Conservation (phyloP, 805 yeast genomes). For the Pichia deserticola region DNA sequence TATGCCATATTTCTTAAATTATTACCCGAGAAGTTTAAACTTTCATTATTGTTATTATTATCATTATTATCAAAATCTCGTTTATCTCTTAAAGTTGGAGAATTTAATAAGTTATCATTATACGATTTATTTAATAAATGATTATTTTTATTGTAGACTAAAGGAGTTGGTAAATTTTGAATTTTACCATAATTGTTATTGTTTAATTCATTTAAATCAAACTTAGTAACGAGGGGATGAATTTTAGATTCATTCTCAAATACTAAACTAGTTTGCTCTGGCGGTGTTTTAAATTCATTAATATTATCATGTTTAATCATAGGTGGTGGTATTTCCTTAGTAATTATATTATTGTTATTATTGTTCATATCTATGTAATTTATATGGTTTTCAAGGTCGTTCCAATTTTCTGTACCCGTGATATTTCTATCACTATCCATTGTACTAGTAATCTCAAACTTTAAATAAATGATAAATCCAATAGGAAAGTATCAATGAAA, state of each 20-base stretch:
- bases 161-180: conserved; percentile 21
- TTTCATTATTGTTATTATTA: background rate
- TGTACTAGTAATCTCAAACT: too few species aligned
- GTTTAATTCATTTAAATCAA: background rate
- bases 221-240: too few species aligned
- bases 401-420: too few species aligned
- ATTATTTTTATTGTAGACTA: background rate
- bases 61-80: background rate
- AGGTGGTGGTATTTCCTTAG: background rate
- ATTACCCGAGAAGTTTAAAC: background rate
- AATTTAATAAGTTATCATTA: background rate
- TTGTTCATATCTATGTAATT: too few species aligned
- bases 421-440: too few species aligned
- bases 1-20: too few species aligned
- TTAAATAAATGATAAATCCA: too few species aligned
- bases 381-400: too few species aligned
- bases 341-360: background rate
- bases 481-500: too few species aligned
- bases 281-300: conserved; percentile 7
- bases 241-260: background rate
- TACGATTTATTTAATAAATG: background rate
- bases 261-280: background rate
- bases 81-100: background rate
- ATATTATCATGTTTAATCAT: background rate
- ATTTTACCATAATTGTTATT: conserved; percentile 7